phyloP scores from a whole-genome alignment of 768 basidiomycete genomes.

The Tylopilus sp. region DNA sequence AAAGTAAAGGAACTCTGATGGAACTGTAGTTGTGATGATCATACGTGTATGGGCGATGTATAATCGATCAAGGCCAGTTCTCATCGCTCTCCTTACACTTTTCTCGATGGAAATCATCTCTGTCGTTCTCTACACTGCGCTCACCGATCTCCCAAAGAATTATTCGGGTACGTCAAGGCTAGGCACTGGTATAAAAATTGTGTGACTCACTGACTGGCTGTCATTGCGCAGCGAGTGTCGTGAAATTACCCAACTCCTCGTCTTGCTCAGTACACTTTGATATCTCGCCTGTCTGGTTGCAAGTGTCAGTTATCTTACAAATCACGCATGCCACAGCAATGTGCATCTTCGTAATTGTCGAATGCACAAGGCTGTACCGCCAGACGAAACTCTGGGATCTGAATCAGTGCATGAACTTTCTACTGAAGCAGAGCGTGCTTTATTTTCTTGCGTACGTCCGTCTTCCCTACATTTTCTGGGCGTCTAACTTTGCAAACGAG shows the following conservation, averaged over 20 bases:
- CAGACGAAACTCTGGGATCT: background rate
- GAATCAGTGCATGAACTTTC: background rate
- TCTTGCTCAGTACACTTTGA: background rate
- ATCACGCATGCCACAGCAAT: background rate
- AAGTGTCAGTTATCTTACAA: background rate
- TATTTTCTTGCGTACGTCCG: background rate
- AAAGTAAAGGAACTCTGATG: background rate
- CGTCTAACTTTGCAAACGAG: too few relatives aligned
- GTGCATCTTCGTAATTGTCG: background rate
- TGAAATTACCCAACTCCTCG: background rate
- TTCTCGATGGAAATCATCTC: background rate
- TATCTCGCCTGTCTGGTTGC: background rate
- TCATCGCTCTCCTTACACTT: background rate
- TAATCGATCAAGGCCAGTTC: background rate
- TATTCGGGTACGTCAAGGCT: background rate
- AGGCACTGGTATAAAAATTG: background rate
- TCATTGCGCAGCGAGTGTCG: background rate
- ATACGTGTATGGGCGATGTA: background rate
- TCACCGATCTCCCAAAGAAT: background rate
- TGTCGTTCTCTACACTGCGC: background rate
- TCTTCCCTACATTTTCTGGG: too few relatives aligned
- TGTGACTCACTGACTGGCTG: background rate
- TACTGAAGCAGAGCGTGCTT: background rate
- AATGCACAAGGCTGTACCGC: background rate
- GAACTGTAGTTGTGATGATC: background rate